Percentiles rank a stretch among this genome's conserved stretches.
Evolutionary conservation across 805 yeast genomes (phyloP).

Genomic region (Metschnikowia orientalis): DNA sequence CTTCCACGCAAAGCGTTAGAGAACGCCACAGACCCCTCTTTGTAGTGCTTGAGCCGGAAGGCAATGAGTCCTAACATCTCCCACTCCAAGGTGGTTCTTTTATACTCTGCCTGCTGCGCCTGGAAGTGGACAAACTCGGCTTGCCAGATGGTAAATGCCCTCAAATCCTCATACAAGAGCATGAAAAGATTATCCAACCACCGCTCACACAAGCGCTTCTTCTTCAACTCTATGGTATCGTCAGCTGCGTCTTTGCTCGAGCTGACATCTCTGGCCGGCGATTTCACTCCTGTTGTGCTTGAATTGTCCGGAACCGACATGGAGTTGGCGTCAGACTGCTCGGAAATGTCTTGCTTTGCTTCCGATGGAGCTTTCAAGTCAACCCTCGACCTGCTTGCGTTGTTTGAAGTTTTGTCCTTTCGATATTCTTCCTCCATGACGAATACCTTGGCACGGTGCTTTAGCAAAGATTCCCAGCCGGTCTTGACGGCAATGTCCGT

Average conservation of each 20-base stretch:
- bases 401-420: constrained; percentile 29
- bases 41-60: constrained; percentile 74
- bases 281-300: constrained; percentile 36
- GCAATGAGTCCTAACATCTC: constrained; percentile 87
- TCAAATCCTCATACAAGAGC: constrained; percentile 66
- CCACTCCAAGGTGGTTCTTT: constrained; percentile 84
- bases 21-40: constrained; percentile 86
- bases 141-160: constrained; percentile 88
- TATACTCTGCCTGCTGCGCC: constrained; percentile 77
- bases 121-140: constrained; percentile 86
- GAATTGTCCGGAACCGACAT: constrained; percentile 24
- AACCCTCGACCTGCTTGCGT: constrained; percentile 10
- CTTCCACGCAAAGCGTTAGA: constrained; percentile 64
- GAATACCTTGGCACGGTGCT: constrained; percentile 43
- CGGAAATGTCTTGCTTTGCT: constrained; percentile 1
- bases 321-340: constrained; percentile 1
- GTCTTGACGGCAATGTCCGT: constrained; percentile 43
- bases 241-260: constrained; percentile 9
- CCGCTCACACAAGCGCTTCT: constrained; percentile 65
- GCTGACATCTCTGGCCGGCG: constrained; percentile 25
- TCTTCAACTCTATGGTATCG: constrained; percentile 46
- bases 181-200: constrained; percentile 71
- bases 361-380: constrained; percentile 12
- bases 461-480: constrained; percentile 44
- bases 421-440: constrained; percentile 48